phyloP scores from a whole-genome alignment of 2,329 filamentous ascomycete genomes.

The Arachnomyces sp. region DNA sequence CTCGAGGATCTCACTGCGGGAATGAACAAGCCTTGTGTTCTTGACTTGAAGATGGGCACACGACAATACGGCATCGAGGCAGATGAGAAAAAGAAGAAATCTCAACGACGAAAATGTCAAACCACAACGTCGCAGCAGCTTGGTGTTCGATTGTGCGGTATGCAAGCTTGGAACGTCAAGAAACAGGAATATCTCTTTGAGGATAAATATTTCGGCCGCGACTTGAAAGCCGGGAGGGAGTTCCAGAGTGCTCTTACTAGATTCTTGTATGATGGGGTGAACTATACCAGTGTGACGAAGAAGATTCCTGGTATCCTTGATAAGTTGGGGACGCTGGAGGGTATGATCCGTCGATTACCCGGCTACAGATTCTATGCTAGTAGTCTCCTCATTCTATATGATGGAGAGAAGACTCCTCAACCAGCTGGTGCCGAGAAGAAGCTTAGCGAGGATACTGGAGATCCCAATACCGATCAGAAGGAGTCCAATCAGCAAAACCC shows the following conservation, averaged over 20 bases:
- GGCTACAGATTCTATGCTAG: slow-evolving; percentile 94
- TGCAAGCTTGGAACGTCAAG: slow-evolving; percentile 89
- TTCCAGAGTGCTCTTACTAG: slow-evolving; percentile 82
- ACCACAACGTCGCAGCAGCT: slow-evolving; percentile 85
- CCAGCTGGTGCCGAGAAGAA: slow-evolving; percentile 9
- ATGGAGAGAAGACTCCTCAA: slow-evolving; percentile 52
- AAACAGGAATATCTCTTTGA: slow-evolving; percentile 85
- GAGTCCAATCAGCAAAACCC: slow-evolving; percentile 26
- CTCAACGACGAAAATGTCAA: slow-evolving; percentile 86
- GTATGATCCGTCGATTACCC: slow-evolving; percentile 67
- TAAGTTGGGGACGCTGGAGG: slow-evolving; percentile 74
- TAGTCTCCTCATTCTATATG: slow-evolving; percentile 90
- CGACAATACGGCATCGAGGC: slow-evolving; percentile 94
- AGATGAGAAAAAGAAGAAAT: slow-evolving; percentile 81
- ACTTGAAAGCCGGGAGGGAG: slow-evolving; percentile 75
- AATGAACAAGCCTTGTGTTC: slow-evolving; percentile 92
- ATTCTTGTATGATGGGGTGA: slow-evolving; percentile 85
- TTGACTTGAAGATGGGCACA: slow-evolving; percentile 98
- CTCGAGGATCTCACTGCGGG: slow-evolving; percentile 91
- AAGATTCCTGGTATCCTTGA: slow-evolving; percentile 83
- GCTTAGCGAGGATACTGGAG: slow-evolving; percentile 10
- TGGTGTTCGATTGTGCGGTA: slow-evolving; percentile 85
- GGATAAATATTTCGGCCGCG: slow-evolving; percentile 93
- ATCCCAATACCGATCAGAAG: slow-evolving; percentile 18
- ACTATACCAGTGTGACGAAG: slow-evolving; percentile 66